Percentiles rank a stretch among this genome's conserved stretches.
Conservation (phyloP, 225 moss, liverwort and hornwort genomes). For the Ulota crispa region DNA sequence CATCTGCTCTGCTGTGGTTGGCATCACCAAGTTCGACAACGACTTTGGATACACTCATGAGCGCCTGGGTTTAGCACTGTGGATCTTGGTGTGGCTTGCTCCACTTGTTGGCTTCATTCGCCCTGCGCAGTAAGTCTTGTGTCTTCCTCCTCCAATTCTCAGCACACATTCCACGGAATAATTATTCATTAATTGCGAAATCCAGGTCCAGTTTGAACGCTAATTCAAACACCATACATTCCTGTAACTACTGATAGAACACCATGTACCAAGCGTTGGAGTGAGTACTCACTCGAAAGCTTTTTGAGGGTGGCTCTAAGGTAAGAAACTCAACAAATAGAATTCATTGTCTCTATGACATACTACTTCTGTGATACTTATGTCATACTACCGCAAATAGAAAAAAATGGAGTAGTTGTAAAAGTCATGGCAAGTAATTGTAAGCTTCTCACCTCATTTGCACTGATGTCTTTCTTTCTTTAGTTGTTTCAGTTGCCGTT, state of each 20-base stretch:
- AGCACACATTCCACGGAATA: not conserved
- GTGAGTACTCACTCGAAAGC: not conserved
- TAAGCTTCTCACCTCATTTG: not conserved
- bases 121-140: slow-evolving; percentile 48
- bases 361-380: not conserved
- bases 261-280: not conserved
- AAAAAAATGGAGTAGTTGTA: not conserved
- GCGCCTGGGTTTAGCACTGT: slow-evolving; percentile 60
- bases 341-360: not conserved
- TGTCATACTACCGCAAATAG: not conserved
- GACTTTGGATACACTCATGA: slow-evolving; percentile 57
- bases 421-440: not conserved
- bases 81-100: slow-evolving; percentile 52
- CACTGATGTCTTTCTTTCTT: not conserved
- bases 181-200: not conserved
- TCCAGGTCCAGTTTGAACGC: not conserved
- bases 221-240: not conserved
- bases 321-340: not conserved
- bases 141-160: not conserved
- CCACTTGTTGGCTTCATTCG: slow-evolving; percentile 59
- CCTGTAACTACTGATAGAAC: not conserved
- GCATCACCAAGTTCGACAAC: slow-evolving; percentile 26
- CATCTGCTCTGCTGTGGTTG: slow-evolving; percentile 1
- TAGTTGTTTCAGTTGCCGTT: not conserved
- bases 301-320: not conserved